Percentiles rank a stretch among this genome's conserved stretches.
Conservation (phyloP, 805 yeast species). For the Barnettozyma californica region DNA sequence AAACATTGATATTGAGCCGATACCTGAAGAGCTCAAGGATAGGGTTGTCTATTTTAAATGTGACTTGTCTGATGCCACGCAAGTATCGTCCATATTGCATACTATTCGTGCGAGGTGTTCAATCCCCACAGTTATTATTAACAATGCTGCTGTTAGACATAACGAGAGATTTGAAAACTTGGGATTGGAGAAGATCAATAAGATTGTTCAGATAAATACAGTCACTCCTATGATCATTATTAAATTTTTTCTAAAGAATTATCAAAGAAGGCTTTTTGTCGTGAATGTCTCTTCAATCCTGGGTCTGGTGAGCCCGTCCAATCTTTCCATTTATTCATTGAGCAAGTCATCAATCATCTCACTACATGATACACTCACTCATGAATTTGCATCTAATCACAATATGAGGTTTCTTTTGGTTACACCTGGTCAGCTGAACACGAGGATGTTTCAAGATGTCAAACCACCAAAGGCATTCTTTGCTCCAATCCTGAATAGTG, state of each 20-base stretch:
- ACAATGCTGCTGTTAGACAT: slow-evolving; percentile 76
- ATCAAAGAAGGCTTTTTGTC: slow-evolving; percentile 56
- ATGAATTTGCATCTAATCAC: slow-evolving; percentile 51
- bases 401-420: slow-evolving; percentile 69
- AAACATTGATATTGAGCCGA: slow-evolving; percentile 26
- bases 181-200: slow-evolving; percentile 47
- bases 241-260: slow-evolving; percentile 54
- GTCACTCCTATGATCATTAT: slow-evolving; percentile 60
- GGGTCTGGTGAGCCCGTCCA: slow-evolving; percentile 77
- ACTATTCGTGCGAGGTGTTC: slow-evolving; percentile 43
- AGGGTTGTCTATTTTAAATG: slow-evolving; percentile 48
- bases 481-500: slow-evolving; percentile 73
- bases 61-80: slow-evolving; percentile 53
- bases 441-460: slow-evolving; percentile 71
- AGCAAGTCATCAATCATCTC: slow-evolving; percentile 82
- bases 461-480: slow-evolving; percentile 64
- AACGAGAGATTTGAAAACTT: slow-evolving; percentile 46
- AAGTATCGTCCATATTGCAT: slow-evolving; percentile 36
- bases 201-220: slow-evolving; percentile 58
- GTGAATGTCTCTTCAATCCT: slow-evolving; percentile 76
- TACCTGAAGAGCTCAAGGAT: slow-evolving; percentile 6
- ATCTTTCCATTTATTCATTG: slow-evolving; percentile 75
- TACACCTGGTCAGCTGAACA: slow-evolving; percentile 80
- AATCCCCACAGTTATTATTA: slow-evolving; percentile 57
- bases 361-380: slow-evolving; percentile 74